Percentiles rank a stretch among this genome's conserved stretches.
Conservation (phyloP, 805 yeast species). For the Ogataea trehalophila region DNA sequence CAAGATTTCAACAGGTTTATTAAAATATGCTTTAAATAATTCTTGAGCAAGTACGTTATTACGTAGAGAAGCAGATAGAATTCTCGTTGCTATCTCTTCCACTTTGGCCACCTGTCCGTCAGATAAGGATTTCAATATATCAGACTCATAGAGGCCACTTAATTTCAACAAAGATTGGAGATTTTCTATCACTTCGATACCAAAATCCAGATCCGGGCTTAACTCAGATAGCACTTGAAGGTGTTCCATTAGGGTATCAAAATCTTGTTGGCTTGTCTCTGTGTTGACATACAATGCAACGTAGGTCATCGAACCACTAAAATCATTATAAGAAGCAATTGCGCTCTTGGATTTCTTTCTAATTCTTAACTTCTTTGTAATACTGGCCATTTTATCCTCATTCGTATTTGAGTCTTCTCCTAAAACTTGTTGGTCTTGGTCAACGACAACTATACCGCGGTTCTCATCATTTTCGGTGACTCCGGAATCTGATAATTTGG, state of each 20-base stretch:
- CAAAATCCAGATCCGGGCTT: conserved; percentile 64
- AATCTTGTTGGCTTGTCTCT: conserved; percentile 2
- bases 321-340: conserved; percentile 1
- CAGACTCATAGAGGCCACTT: conserved; percentile 22
- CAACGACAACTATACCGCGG: neutral
- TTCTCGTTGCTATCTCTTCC: conserved; percentile 52
- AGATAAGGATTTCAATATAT: conserved; percentile 1
- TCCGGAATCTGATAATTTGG: conserved; percentile 45
- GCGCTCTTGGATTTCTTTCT: conserved; percentile 1
- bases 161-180: conserved; percentile 30
- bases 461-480: conserved; percentile 13
- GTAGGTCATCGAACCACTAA: conserved; percentile 4
- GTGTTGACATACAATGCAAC: conserved; percentile 1
- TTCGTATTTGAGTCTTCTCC: conserved; percentile 6
- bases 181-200: conserved; percentile 39
- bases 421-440: neutral
- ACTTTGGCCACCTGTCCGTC: conserved; percentile 14
- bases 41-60: conserved; percentile 52
- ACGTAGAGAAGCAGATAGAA: conserved; percentile 64
- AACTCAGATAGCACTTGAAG: conserved; percentile 50
- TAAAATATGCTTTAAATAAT: conserved; percentile 12
- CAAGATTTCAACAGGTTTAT: conserved; percentile 16
- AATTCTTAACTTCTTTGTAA: conserved; percentile 3
- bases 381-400: neutral
- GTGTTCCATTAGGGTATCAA: conserved; percentile 7